Conservation (phyloP, 2,329 filamentous ascomycete genomes). For the Nothophaeocryptopus gaeumannii region DNA sequence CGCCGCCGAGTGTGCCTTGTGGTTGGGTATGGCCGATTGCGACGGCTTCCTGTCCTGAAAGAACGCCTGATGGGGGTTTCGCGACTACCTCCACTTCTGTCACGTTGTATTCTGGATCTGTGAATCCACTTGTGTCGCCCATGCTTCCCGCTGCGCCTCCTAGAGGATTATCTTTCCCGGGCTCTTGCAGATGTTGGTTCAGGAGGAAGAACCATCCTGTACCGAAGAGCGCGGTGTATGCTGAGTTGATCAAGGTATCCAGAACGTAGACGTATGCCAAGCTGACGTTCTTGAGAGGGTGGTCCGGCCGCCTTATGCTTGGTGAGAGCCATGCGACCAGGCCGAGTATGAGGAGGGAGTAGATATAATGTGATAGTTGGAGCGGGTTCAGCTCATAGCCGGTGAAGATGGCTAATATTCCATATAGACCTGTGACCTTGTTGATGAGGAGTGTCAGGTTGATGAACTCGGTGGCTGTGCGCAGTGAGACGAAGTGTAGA, state of each 20-base stretch:
- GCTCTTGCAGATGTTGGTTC: conserved; percentile 53
- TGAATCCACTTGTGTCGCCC: conserved; percentile 63
- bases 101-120: conserved; percentile 58
- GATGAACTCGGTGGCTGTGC: conserved; percentile 82
- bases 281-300: conserved; percentile 69
- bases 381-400: conserved; percentile 78
- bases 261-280: conserved; percentile 83
- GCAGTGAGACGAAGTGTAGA: conserved; percentile 79
- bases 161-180: conserved; percentile 20
- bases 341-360: conserved; percentile 70
- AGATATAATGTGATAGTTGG: conserved; percentile 88
- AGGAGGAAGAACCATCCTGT: conserved; percentile 82
- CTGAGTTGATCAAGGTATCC: conserved; percentile 76
- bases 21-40: conserved; percentile 43
- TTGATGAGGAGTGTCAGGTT: conserved; percentile 81
- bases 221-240: conserved; percentile 79
- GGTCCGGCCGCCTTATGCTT: conserved; percentile 61
- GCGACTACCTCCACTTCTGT: conserved; percentile 55
- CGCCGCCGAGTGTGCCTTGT: conserved; percentile 54
- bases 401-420: conserved; percentile 81
- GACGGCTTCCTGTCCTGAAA: conserved; percentile 53
- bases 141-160: conserved; percentile 54
- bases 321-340: conserved; percentile 69
- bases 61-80: conserved; percentile 44
- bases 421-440: conserved; percentile 88